These are phyloP conservation scores for Suillus sp. DNA, from an alignment of 768 basidiomycete species.

Conservation along the genomic window DNA sequence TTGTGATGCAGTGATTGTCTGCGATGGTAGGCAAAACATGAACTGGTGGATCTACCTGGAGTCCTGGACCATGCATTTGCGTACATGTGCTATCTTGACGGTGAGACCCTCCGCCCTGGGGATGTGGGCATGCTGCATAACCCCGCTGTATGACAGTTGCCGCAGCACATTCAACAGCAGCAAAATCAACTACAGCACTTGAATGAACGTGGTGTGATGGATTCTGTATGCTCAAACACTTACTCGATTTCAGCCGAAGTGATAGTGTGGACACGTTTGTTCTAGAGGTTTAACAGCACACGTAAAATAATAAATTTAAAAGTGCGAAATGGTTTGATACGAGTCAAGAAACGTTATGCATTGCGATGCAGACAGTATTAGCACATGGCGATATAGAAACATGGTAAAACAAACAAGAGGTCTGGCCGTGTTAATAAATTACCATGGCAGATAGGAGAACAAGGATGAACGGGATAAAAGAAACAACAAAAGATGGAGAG, in stretches of 20 bases:
- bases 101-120: not conserved
- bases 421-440: slow-evolving; percentile 7
- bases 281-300: not conserved
- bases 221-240: not conserved
- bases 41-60: no score
- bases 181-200: not conserved
- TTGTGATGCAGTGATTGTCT: not conserved
- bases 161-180: not conserved
- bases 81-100: no score
- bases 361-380: not conserved
- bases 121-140: no score
- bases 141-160: not conserved
- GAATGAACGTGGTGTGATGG: not conserved
- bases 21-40: not conserved
- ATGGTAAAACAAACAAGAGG: slow-evolving; percentile 8
- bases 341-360: slow-evolving; percentile 1
- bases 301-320: not conserved
- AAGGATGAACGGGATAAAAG: slow-evolving; percentile 6
- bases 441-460: slow-evolving; percentile 9
- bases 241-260: not conserved
- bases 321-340: not conserved
- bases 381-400: not conserved
- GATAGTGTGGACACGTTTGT: not conserved
- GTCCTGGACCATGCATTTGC: not conserved
- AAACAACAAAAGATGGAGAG: slow-evolving; percentile 1